phyloP scores from a whole-genome alignment of 2,329 filamentous ascomycete genomes.

The Chaetomiaceae sp. region DNA sequence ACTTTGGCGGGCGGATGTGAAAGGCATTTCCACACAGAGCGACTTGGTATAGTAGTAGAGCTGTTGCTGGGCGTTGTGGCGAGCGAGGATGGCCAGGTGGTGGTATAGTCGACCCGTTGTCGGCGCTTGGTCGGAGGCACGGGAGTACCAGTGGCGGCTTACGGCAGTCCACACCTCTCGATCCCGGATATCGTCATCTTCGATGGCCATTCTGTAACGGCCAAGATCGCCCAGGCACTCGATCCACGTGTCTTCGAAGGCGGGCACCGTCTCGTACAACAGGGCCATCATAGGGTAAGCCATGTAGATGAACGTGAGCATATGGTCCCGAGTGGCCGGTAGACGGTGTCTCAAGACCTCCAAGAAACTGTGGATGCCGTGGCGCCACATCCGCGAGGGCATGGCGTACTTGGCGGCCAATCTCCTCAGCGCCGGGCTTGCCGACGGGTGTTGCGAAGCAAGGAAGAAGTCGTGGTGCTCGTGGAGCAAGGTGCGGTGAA shows the following conservation, averaged over 20 bases:
- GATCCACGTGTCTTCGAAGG: slow-evolving; percentile 85
- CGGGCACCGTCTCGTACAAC: slow-evolving; percentile 75
- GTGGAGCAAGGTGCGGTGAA: slow-evolving; percentile 74
- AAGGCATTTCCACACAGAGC: slow-evolving; percentile 61
- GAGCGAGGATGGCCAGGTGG: slow-evolving; percentile 73
- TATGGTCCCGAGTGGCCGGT: slow-evolving; percentile 74
- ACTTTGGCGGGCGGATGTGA: slow-evolving; percentile 60
- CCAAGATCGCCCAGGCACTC: slow-evolving; percentile 85
- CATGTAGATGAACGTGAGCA: slow-evolving; percentile 84
- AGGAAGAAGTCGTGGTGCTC: slow-evolving; percentile 85
- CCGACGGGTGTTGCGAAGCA: slow-evolving; percentile 78
- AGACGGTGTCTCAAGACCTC: slow-evolving; percentile 69
- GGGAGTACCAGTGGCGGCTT: slow-evolving; percentile 76
- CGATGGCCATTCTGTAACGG: slow-evolving; percentile 80
- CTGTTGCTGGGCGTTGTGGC: slow-evolving; percentile 64
- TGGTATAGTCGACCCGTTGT: slow-evolving; percentile 77
- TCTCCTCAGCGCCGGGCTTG: slow-evolving; percentile 58
- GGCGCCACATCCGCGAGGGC: slow-evolving; percentile 90
- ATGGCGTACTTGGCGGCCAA: slow-evolving; percentile 80
- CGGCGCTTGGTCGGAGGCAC: slow-evolving; percentile 70
- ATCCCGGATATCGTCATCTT: slow-evolving; percentile 70
- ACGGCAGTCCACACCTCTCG: slow-evolving; percentile 78
- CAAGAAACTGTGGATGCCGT: slow-evolving; percentile 81
- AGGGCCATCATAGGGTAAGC: slow-evolving; percentile 88
- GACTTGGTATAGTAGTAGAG: slow-evolving; percentile 67